Conservation (phyloP, 2,329 filamentous ascomycete species). For the Paramyrothecium sp. region DNA sequence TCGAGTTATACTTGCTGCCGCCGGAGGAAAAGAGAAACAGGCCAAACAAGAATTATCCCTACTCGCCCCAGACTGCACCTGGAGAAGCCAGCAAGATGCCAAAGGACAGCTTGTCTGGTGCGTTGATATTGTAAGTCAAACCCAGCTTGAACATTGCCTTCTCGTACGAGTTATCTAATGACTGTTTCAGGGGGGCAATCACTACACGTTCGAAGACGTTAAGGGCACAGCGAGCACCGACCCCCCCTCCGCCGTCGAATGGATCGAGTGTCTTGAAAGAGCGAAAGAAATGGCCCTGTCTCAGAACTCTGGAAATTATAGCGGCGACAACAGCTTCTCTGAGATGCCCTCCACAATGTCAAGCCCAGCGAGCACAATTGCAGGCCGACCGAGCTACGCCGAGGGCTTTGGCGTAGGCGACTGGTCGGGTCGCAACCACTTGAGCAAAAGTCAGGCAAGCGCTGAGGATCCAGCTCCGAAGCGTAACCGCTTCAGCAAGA, state of each 20-base stretch:
- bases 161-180: conserved; percentile 1
- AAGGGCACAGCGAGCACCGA: conserved; percentile 64
- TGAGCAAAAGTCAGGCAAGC: conserved; percentile 59
- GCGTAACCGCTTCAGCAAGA: conserved; percentile 78
- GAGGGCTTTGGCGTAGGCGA: conserved; percentile 50
- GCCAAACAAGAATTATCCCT: conserved; percentile 91
- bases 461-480: conserved; percentile 52
- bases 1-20: conserved; percentile 83
- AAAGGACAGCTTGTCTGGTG: conserved; percentile 88
- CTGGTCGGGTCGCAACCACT: conserved; percentile 52
- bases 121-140: conserved; percentile 80
- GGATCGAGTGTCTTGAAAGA: conserved; percentile 85
- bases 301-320: conserved; percentile 67
- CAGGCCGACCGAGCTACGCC: conserved; percentile 52
- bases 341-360: conserved; percentile 71
- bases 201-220: conserved; percentile 91
- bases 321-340: conserved; percentile 63
- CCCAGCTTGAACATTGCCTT: background rate
- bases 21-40: conserved; percentile 94
- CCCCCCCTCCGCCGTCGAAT: conserved; percentile 77
- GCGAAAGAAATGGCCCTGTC: conserved; percentile 82
- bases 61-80: conserved; percentile 70
- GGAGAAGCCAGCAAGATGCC: conserved; percentile 77
- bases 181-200: conserved; percentile 73
- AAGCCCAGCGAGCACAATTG: conserved; percentile 74